These are phyloP conservation scores for Xylariaceae sp. DNA, from an alignment of 2,329 filamentous ascomycete species.

Conservation along the genomic window DNA sequence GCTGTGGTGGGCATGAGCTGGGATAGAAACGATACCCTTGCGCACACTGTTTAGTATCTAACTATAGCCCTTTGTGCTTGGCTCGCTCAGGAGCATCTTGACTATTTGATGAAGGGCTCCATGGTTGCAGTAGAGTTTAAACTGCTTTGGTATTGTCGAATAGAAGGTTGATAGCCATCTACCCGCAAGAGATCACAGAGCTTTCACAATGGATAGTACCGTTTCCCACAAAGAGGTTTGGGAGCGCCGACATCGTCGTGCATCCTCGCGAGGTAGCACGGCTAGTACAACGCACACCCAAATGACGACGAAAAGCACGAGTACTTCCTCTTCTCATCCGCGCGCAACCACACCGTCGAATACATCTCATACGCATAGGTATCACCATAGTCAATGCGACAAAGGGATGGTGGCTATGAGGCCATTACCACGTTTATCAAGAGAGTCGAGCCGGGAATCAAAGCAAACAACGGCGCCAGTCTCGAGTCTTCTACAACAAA, in stretches of 20 bases:
- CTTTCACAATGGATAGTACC: slow-evolving; percentile 34
- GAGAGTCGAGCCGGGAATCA: slow-evolving; percentile 50
- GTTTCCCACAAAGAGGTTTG: slow-evolving; percentile 31
- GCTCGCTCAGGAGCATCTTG: no score
- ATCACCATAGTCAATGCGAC: slow-evolving; percentile 48
- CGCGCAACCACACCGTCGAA: slow-evolving; percentile 45
- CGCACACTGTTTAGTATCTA: no score
- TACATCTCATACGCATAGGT: slow-evolving; percentile 47
- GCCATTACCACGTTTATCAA: slow-evolving; percentile 48
- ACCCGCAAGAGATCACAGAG: neutral
- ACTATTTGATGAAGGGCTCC: no score
- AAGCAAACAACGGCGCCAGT: slow-evolving; percentile 47
- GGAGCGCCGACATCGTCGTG: slow-evolving; percentile 46
- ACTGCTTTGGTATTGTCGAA: slow-evolving; percentile 15
- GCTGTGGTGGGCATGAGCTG: no score
- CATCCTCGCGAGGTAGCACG: slow-evolving; percentile 52
- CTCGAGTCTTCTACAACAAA: slow-evolving; percentile 62
- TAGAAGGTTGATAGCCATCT: slow-evolving; percentile 18
- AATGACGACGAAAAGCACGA: slow-evolving; percentile 49
- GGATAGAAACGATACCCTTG: no score
- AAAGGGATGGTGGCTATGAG: slow-evolving; percentile 44
- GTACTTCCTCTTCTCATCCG: slow-evolving; percentile 50
- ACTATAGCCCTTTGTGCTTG: no score
- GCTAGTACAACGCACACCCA: slow-evolving; percentile 48
- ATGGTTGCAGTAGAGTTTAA: slow-evolving; percentile 24